These are phyloP conservation scores for Daedaleopsis sinensis DNA, from an alignment of 768 basidiomycete genomes.

Conservation along the genomic window DNA sequence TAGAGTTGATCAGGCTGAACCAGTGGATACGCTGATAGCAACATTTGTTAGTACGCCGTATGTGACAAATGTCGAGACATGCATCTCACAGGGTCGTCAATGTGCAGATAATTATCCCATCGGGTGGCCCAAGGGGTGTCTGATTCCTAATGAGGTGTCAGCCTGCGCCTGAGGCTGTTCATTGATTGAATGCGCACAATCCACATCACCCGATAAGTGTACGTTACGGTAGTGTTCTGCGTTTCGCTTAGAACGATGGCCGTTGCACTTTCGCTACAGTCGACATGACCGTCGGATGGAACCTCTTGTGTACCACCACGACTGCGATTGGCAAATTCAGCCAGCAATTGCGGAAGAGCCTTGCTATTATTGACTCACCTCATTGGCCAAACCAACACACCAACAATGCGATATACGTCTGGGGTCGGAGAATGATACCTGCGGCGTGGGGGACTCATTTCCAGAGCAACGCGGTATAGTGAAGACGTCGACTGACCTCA, in stretches of 20 bases:
- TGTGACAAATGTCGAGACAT: not conserved
- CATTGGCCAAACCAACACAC: conserved; percentile 83
- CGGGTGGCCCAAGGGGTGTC: conserved; percentile 90
- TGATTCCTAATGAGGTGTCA: conserved; percentile 59
- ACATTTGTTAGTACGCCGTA: not conserved
- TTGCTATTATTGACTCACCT: conserved; percentile 34
- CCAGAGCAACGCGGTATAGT: not conserved
- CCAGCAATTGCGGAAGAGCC: not conserved
- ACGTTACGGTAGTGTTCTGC: conserved; percentile 64
- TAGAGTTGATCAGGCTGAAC: conserved; percentile 92
- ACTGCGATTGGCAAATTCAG: conserved; percentile 39
- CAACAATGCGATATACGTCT: conserved; percentile 84
- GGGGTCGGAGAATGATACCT: conserved; percentile 82
- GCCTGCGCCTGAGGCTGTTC: not conserved
- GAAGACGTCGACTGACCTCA: conserved; percentile 51
- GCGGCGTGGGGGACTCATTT: not conserved
- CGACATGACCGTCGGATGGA: conserved; percentile 36
- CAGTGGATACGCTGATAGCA: conserved; percentile 74
- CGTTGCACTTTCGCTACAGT: conserved; percentile 51
- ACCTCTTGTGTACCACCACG: conserved; percentile 60
- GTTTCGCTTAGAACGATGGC: conserved; percentile 68
- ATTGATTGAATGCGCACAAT: conserved; percentile 50
- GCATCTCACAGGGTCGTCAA: conserved; percentile 69
- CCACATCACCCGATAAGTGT: conserved; percentile 90
- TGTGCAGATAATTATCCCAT: conserved; percentile 96